Conservation (phyloP, 2,329 filamentous ascomycete species). For the Phaeophleospora eucalypticola region DNA sequence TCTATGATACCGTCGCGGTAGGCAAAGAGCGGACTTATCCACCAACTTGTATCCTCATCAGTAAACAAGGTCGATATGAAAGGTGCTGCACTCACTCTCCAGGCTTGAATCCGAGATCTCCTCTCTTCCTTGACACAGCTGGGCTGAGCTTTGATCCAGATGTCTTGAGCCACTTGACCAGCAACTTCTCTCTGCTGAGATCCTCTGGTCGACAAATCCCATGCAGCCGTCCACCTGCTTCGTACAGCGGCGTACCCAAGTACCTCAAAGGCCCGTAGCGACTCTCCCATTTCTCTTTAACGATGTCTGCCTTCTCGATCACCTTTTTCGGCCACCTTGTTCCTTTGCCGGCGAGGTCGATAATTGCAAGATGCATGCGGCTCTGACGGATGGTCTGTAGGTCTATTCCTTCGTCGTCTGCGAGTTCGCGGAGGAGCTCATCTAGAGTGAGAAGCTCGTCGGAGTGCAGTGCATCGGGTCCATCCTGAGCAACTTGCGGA, state of each 20-base stretch:
- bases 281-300: constrained; percentile 38
- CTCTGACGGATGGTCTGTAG: constrained; percentile 38
- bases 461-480: constrained; percentile 39
- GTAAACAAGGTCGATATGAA: not conserved
- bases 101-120: constrained; percentile 43
- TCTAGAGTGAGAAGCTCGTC: constrained; percentile 45
- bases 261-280: constrained; percentile 34
- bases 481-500: constrained; percentile 42
- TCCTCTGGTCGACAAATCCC: constrained; percentile 39
- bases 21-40: constrained; percentile 47
- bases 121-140: constrained; percentile 35
- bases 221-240: constrained; percentile 41
- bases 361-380: constrained; percentile 45
- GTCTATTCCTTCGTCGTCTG: constrained; percentile 27
- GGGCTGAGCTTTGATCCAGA: constrained; percentile 28
- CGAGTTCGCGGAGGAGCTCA: constrained; percentile 36
- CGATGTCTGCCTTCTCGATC: constrained; percentile 43
- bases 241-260: constrained; percentile 40
- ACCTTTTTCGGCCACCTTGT: constrained; percentile 46
- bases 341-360: constrained; percentile 41
- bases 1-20: constrained; percentile 48
- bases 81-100: constrained; percentile 39
- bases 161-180: constrained; percentile 32
- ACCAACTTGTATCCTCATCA: constrained; percentile 39
- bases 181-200: constrained; percentile 36